Evolutionary conservation across 306 rosid species (phyloP), one percentile per base, ranked within the genome.

Genomic region (Lathyrus sativus): DNA sequence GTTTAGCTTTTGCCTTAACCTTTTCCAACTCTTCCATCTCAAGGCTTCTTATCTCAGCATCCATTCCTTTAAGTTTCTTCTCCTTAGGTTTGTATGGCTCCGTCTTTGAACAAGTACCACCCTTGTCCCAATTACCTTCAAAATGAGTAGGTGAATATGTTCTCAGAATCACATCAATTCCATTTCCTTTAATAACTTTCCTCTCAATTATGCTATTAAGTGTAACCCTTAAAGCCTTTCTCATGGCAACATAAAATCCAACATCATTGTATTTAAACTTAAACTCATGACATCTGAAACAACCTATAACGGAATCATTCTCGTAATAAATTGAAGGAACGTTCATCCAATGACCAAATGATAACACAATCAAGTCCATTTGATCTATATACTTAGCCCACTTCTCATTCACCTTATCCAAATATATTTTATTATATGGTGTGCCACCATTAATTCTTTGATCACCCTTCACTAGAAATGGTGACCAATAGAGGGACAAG

Each of bases 311-410:
- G 0, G 60, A 62, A 56, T 45, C 82, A 10, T 74, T 81, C 14
- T 87, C 95, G 50, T 35, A 75, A 68, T 79, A 90, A 22, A 87
- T 84, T 2, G 96, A 89, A 2, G 96, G 96, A 67, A 72, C 71
- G 0, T 43, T 68, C 4, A 70, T 28, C 96, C 96, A 90, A 70
- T 83, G 88, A 29, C 96, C 95, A 38, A 86, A 58, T 6, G 91
- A 88, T 6, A 90, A 17, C 15, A 90, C 82, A 69, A 87, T 31
- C 62, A 70, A 29, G 67, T 84, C 82, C 26, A 90, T 67, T 17
- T 67, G 31, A 48, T 74, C 77, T 64, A 88, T 5, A 9, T 87
- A 88, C 19, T 24, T 68, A 14, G 85, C 84, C 95, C 96, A 90
- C 65, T 33, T 81, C 71, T 82, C 80, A 67, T 87, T 33, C 1